Evolutionary conservation across 1,284 basidiomycete species (phyloP), one percentile per base, ranked within the genome.

Genomic region (Mycena citricolor): DNA sequence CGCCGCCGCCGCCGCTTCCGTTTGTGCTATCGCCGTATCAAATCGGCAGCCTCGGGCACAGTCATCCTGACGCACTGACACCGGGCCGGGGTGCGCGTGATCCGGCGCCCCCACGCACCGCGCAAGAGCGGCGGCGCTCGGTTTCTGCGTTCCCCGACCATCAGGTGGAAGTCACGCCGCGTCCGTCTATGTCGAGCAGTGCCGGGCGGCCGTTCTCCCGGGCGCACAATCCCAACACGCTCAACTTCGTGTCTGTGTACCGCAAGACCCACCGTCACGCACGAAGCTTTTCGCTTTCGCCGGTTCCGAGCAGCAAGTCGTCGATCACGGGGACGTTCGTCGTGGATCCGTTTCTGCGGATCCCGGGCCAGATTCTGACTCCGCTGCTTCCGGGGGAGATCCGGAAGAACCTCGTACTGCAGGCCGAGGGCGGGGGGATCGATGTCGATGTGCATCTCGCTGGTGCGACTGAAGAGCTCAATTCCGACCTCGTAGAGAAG

Each of bases 381-480:
- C 58, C 60, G 45, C 46, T 57, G 13, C 28, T 45, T 14, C 20
- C 30, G 7, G 49, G 45, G 4, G 45, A 57, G 54, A 36, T 36
- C 19, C 44, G 47, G 34, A 54, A 66, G 46, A 71, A 71, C 44
- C 53, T 71, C 11, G 41, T 55, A 8, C 47, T 71, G 29, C 65
- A 66, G 34, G 67, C 66, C 12, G 66, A 69, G 47, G 66, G 69
- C 42, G 69, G 69, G 2, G 66, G 65, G 2, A 67, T 71, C 30
- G 61, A 71, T 35, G 64, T 66, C 2, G 60, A 66, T 37, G 57
- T 70, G 17, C 57, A 61, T 47, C 54, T 71, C 28, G 54, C 64
- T 24, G 56, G 59, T 20, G 51, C n/a, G n/a, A 47, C n/a, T n/a
- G n/a, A n/a, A n/a, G n/a, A n/a, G n/a, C n/a, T n/a, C n/a, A n/a